Evolutionary conservation across 306 rosid genomes (phyloP).

Genomic region (Lablab purpureus): DNA sequence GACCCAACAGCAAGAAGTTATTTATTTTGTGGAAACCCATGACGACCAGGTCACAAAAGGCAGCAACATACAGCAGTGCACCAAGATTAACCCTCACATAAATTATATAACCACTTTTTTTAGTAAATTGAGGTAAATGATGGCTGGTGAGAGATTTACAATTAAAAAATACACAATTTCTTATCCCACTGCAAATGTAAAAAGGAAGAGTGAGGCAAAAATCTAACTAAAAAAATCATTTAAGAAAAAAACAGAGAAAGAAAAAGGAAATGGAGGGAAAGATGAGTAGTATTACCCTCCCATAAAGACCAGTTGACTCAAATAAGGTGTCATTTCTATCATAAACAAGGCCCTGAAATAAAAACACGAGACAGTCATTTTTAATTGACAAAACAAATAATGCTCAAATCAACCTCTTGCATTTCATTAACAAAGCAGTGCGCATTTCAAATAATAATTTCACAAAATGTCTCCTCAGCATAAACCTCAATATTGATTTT

Average conservation of each 20-base stretch:
- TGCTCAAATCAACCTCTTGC: constrained; percentile 14
- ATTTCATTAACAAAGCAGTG: neutral
- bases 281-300: constrained; percentile 55
- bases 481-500: constrained; percentile 7
- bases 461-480: neutral
- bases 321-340: constrained; percentile 71
- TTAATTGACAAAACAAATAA: constrained; percentile 22
- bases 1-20: neutral
- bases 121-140: constrained; percentile 3
- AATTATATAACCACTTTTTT: constrained; percentile 14
- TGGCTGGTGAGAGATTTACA: neutral
- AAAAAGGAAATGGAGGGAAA: neutral
- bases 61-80: neutral
- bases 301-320: constrained; percentile 88
- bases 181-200: constrained; percentile 5
- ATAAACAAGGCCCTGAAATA: constrained; percentile 88
- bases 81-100: neutral
- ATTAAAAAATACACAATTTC: constrained; percentile 7
- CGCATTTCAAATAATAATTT: neutral
- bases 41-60: neutral
- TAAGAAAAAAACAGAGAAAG: neutral
- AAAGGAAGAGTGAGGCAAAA: neutral
- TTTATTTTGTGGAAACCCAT: neutral
- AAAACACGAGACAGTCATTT: constrained; percentile 36
- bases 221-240: neutral